phyloP scores from a whole-genome alignment of 2,329 filamentous ascomycete species.

The Diaporthe citrichinensis region DNA sequence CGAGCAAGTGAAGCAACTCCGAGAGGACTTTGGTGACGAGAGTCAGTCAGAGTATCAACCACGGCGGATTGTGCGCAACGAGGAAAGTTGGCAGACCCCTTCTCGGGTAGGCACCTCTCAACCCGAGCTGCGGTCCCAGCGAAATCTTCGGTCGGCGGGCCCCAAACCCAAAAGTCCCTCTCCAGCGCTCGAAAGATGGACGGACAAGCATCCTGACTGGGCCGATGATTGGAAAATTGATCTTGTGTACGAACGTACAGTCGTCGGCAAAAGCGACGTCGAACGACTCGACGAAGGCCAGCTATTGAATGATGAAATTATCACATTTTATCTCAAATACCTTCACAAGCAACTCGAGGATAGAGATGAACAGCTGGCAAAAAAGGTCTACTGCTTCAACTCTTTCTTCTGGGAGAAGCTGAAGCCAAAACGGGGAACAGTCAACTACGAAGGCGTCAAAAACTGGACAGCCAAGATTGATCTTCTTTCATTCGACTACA shows the following conservation, averaged over 20 bases:
- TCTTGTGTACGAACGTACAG: conserved; percentile 75
- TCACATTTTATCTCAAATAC: conserved; percentile 88
- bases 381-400: conserved; percentile 88
- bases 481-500: conserved; percentile 87
- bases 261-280: conserved; percentile 81
- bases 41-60: background rate
- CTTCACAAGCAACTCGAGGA: conserved; percentile 73
- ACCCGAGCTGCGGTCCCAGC: conserved; percentile 40
- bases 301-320: conserved; percentile 92
- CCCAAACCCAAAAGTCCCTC: conserved; percentile 33
- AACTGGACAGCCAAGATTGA: conserved; percentile 91
- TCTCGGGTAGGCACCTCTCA: background rate
- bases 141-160: conserved; percentile 38
- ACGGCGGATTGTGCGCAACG: background rate
- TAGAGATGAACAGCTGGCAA: conserved; percentile 67
- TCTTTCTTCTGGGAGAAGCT: conserved; percentile 91
- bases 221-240: conserved; percentile 67
- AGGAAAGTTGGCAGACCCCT: background rate
- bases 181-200: conserved; percentile 60
- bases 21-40: conserved; percentile 21
- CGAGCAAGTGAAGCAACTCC: conserved; percentile 14
- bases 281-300: conserved; percentile 84
- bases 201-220: conserved; percentile 65
- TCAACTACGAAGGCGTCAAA: conserved; percentile 89
- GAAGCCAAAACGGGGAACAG: conserved; percentile 70